A percentile compares a stretch with the other conserved stretches of the same genome.
Conservation (phyloP, 169 alveolate species). For the Cryptosporidium xiaoi region DNA sequence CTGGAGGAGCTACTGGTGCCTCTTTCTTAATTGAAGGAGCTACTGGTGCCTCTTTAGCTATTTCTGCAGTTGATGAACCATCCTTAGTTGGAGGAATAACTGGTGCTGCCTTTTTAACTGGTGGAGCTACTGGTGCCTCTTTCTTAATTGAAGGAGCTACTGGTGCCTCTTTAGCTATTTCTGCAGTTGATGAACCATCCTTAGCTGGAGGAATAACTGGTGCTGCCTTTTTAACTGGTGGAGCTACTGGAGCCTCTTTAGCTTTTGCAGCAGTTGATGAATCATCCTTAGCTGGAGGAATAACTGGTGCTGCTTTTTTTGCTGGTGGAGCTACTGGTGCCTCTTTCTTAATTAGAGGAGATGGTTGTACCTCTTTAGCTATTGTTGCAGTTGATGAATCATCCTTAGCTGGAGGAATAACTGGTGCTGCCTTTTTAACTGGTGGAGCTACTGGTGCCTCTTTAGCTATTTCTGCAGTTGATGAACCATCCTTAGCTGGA, state of each 20-base stretch:
- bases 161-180: too few species aligned
- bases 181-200: too few species aligned
- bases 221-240: slow-evolving; percentile 16
- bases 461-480: background rate
- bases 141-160: background rate
- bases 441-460: background rate
- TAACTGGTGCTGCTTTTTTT: too few species aligned
- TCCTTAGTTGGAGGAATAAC: too few species aligned
- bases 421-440: background rate
- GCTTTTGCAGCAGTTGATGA: slow-evolving; percentile 3
- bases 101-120: background rate
- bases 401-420: background rate
- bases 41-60: background rate
- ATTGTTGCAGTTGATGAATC: slow-evolving; percentile 15
- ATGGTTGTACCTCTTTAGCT: background rate
- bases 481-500: background rate
- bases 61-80: too few species aligned
- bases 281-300: background rate
- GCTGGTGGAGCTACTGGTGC: too few species aligned
- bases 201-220: background rate
- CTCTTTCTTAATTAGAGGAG: background rate
- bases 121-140: background rate
- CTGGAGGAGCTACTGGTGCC: background rate
- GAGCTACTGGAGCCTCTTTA: background rate
- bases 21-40: slow-evolving; percentile 8